phyloP scores from a whole-genome alignment of 176 grass and related monocot genomes.

The Alopecurus myosuroides region DNA sequence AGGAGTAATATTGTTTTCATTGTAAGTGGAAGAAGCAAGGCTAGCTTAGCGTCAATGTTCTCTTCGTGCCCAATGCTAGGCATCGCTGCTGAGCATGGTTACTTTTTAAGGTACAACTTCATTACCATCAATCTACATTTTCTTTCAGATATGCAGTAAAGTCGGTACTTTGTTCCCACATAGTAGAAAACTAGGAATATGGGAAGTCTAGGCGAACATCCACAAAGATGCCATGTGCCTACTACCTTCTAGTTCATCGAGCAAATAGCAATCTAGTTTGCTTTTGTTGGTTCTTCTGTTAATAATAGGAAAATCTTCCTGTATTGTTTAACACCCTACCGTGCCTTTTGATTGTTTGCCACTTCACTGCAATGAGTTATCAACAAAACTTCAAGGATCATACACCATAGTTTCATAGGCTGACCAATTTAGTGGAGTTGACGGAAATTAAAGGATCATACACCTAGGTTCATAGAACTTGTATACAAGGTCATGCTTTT shows the following conservation, averaged over 20 bases:
- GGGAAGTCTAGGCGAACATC: neutral
- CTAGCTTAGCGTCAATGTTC: conserved; percentile 48
- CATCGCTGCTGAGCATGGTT: conserved; percentile 80
- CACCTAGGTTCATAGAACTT: neutral
- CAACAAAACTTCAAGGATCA: neutral
- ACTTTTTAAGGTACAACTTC: conserved; percentile 62
- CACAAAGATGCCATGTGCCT: neutral
- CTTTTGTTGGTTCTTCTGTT: neutral
- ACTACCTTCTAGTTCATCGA: neutral
- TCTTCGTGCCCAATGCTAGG: conserved; percentile 61
- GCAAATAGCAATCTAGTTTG: neutral
- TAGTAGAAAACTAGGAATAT: neutral
- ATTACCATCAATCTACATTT: neutral
- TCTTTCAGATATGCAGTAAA: neutral
- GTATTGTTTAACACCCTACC: neutral
- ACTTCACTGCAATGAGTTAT: neutral
- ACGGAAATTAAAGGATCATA: neutral
- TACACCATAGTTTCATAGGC: neutral
- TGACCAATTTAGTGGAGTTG: neutral
- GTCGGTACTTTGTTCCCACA: neutral
- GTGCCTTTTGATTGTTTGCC: neutral
- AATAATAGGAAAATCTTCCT: neutral
- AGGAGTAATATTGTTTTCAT: conserved; percentile 61
- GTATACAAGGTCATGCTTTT: neutral
- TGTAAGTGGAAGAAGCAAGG: conserved; percentile 66